Evolutionary conservation across 129 eudicot genomes (phyloP).

Genomic region (Helianthus annuus): DNA sequence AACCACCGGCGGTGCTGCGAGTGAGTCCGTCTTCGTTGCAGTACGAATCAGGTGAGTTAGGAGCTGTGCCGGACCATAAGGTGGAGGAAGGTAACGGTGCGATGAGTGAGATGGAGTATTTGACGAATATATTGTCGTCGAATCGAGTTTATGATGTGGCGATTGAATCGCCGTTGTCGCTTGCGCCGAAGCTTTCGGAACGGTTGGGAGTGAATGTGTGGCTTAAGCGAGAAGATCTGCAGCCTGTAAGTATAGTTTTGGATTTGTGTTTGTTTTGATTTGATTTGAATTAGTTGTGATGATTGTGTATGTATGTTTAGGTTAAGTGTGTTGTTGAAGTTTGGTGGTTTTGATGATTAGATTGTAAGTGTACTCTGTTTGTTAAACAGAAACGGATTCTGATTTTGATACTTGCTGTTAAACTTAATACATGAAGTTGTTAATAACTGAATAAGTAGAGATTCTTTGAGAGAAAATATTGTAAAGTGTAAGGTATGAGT

Average conservation of each 20-base stretch:
- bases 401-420: not conserved
- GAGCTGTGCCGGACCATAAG: slow-evolving; percentile 34
- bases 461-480: no score
- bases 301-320: not conserved
- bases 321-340: no score
- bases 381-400: not conserved
- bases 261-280: not conserved
- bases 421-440: not conserved
- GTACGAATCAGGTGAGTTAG: slow-evolving; percentile 37
- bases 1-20: not conserved
- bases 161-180: slow-evolving; percentile 61
- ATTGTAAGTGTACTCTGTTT: not conserved
- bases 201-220: slow-evolving; percentile 61
- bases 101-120: slow-evolving; percentile 44
- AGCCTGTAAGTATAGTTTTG: slow-evolving; percentile 47
- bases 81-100: slow-evolving; percentile 24
- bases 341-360: not conserved
- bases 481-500: no score
- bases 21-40: slow-evolving; percentile 36
- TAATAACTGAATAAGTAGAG: not conserved
- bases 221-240: slow-evolving; percentile 82
- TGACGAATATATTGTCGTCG: slow-evolving; percentile 45
- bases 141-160: slow-evolving; percentile 56
- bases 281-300: not conserved
- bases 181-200: slow-evolving; percentile 62